Base-by-base conservation (phyloP, 768 basidiomycete species). In the Favolaschia claudopus region DNA sequence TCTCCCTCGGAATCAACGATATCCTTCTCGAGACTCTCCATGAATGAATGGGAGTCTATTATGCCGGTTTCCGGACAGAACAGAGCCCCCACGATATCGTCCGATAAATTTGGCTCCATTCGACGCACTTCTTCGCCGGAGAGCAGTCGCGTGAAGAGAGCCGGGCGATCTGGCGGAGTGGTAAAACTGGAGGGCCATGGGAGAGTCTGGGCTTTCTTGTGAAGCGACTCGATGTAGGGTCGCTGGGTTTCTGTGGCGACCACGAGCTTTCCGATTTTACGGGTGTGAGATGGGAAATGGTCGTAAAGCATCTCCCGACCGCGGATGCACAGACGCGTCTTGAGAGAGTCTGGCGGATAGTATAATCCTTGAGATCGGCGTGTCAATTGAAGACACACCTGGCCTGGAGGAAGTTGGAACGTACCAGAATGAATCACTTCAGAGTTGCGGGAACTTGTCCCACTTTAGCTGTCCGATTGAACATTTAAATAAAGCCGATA, bases 391-490 rank as follows among this genome's bases (percentile, higher is more conserved):
- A n/a, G n/a, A n/a, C n/a, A n/a, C 7, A 39, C 4, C 27, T 10
- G 25, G 27, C 25, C 22, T 50, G 31, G 22, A 47, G 19, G 20
- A 4, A 19, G 4, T 28, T 29, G 20, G 20, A 22, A 59, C 70
- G 38, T 68, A 87, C 92, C 95, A 59, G 92, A 89, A 76, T 98
- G 96, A 25, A 98, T 91, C 22, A 99, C 96, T 69, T 97, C 96
- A 0, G 95, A 96, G 71, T 96, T 97, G 15, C 96, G 86, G 36
- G 93, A 95, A 71, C 95, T 95, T 15, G 22, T 7, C 10, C 15
- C 25, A 7, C 29, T 13, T 27, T 3, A 48, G 33, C 33, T 31
- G 13, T 19, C 22, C 28, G 19, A 31, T 17, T 31, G 12, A 24
- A 53, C 14, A n/a, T 15, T 25, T 27, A 13, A 44, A 27, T 31